Base-by-base conservation (phyloP, 768 basidiomycete genomes). In the Lactarius psammicola region DNA sequence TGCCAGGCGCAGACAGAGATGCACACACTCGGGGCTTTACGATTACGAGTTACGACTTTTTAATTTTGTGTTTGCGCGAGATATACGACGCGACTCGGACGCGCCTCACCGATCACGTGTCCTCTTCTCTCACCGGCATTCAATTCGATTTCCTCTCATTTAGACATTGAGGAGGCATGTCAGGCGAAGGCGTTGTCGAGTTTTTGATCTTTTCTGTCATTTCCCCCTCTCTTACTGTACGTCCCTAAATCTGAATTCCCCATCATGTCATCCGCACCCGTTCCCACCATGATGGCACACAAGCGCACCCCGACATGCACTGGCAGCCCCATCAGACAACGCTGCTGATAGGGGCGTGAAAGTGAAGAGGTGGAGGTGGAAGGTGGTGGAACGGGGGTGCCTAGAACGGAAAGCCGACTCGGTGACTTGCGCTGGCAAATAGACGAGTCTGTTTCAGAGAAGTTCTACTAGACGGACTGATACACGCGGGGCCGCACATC, bases 211-310 rank as follows among this genome's bases (percentile, higher is more conserved):
- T 44, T 20, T 2, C 3, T 44, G 42, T 20, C 20, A 44, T 44
- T 2, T 46, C 36, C 36, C 36, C n/a, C n/a, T n/a, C n/a, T n/a
- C n/a, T n/a, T n/a, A n/a, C n/a, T n/a, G 15, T 38, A 38, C 36
- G 36, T 23, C 44, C 44, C 46, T 23, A 23, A 49, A 49, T 13
- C 9, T n/a, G 10, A 13, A 49, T 49, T 26, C 23, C 4, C 58
- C 18, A 67, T 53, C 63, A 58, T 67, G 65, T 67, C 59, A 62
- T 63, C 59, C 26, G 38, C 36, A 53, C 56, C 66, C 59, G 7
- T 60, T 64, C 63, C 26, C 58, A 31, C 63, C 63, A 59, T 26
- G 40, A 26, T 30, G 61, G 66, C 42, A 57, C 28, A 31, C 49
- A 31, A 63, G 23, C 10, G 58, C 20, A 36, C 20, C 54, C 58